Base-by-base conservation (phyloP, 2,329 filamentous ascomycete genomes). In the Diaporthe citriasiana region DNA sequence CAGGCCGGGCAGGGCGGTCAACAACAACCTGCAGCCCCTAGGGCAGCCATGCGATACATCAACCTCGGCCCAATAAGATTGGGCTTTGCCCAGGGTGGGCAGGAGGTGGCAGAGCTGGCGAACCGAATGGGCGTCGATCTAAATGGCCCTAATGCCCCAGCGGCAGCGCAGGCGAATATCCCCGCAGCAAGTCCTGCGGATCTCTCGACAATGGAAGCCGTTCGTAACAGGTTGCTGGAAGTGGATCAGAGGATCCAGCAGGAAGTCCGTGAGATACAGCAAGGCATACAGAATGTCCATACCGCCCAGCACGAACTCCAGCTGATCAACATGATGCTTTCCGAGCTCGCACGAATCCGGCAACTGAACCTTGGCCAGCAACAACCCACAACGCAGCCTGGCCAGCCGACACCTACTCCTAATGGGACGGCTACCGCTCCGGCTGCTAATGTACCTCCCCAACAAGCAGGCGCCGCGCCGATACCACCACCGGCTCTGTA, bases 71-170 rank as follows among this genome's bases (percentile, higher is more conserved):
- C 94, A 2, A 85, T 97, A 42, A 87, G 93, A 38, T 85, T 97
- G 30, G 94, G 93, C 0, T 94, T 96, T 78, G 94, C 92, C n/a
- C 92, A 94, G 85, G 93, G 82, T 81, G 92, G 83, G 82, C 85
- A 88, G 27, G 90, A 94, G 73, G 87, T 94, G 45, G 88, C 91
- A 72, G 92, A 94, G 76, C 85, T 94, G 77, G 91, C 90, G 7
- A 90, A 92, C 74, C 90, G 90, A 75, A 86, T 94, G 77, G 90
- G 89, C 35, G 78, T 86, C 27, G 85, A 84, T 7, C 81, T 80
- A 4, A 80, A 82, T 47, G 81, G 74, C 47, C 77, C 71, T 22
- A 80, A 81, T 56, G 75, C 57, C 27, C 70, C 70, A 22, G 76
- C 50, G 12, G 60, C 74, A 47, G 70, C 70, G 55, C 75, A 69